A percentile compares a stretch with the other conserved stretches of the same genome.
phyloP scores from a whole-genome alignment of 768 basidiomycete genomes.

The Calocybe cyanea region DNA sequence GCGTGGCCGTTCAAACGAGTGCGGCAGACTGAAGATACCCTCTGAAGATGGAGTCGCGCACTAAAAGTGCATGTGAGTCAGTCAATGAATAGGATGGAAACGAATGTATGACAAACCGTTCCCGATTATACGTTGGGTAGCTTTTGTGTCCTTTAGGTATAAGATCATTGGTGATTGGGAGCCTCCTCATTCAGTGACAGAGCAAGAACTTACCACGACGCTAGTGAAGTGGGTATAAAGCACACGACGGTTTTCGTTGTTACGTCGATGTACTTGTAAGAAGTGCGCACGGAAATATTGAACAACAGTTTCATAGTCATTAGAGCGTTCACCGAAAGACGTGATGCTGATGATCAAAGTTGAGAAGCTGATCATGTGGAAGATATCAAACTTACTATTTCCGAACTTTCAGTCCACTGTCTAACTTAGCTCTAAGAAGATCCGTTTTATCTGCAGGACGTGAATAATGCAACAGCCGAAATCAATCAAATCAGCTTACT shows the following conservation, averaged over 20 bases:
- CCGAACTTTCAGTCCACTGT: conserved; percentile 63
- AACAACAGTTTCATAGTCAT: conserved; percentile 77
- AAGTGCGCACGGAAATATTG: conserved; percentile 89
- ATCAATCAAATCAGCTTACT: conserved; percentile 33
- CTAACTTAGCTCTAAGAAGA: conserved; percentile 68
- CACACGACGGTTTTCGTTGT: conserved; percentile 77
- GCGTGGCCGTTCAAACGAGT: conserved; percentile 41
- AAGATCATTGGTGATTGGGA: conserved; percentile 3
- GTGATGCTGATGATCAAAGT: conserved; percentile 51
- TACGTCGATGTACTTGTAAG: conserved; percentile 74
- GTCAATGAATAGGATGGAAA: neutral
- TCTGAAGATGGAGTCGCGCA: conserved; percentile 73
- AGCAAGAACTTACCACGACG: conserved; percentile 53
- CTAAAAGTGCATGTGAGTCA: conserved; percentile 30
- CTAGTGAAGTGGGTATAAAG: conserved; percentile 80
- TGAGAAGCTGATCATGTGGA: neutral
- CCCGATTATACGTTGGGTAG: conserved; percentile 79
- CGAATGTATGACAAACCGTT: conserved; percentile 50
- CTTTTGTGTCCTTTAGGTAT: conserved; percentile 65
- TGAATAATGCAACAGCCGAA: neutral
- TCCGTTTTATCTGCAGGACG: conserved; percentile 65
- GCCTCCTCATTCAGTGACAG: neutral
- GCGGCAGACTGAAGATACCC: conserved; percentile 72
- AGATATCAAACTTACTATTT: conserved; percentile 62
- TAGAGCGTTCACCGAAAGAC: conserved; percentile 76